Evolutionary conservation across 805 yeast genomes (phyloP).

Genomic region (Suhomyces faveliae): DNA sequence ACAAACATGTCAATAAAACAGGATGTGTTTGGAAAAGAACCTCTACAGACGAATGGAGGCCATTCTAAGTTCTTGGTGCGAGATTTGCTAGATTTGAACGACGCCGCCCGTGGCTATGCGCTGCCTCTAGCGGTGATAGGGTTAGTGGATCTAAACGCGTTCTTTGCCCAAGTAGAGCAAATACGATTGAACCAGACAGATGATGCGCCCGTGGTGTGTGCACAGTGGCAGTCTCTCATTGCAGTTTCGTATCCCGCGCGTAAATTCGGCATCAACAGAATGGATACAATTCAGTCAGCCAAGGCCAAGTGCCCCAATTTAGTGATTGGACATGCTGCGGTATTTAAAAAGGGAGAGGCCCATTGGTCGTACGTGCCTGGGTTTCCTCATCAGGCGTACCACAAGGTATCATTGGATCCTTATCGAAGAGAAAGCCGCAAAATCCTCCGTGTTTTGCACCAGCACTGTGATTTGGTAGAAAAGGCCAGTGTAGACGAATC

Average conservation of each 20-base stretch:
- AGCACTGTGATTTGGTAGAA: conserved; percentile 68
- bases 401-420: conserved; percentile 89
- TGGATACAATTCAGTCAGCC: conserved; percentile 72
- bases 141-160: conserved; percentile 91
- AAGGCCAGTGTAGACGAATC: conserved; percentile 97
- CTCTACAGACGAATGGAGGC: conserved; percentile 12
- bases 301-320: conserved; percentile 71
- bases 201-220: conserved; percentile 86
- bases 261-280: conserved; percentile 73
- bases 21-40: neutral
- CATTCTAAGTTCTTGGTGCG: conserved; percentile 39
- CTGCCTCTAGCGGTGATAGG: conserved; percentile 79
- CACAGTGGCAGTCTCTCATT: conserved; percentile 87
- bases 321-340: conserved; percentile 88
- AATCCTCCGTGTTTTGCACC: conserved; percentile 63
- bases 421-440: conserved; percentile 85
- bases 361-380: conserved; percentile 73
- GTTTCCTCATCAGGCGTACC: conserved; percentile 56
- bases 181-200: conserved; percentile 61
- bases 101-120: conserved; percentile 46
- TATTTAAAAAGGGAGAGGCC: conserved; percentile 81
- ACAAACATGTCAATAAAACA: conserved; percentile 5
- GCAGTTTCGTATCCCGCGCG: conserved; percentile 93
- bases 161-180: conserved; percentile 93
- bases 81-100: conserved; percentile 49